phyloP scores from a whole-genome alignment of 2,329 filamentous ascomycete species.

The Aspergillus fijiensis region DNA sequence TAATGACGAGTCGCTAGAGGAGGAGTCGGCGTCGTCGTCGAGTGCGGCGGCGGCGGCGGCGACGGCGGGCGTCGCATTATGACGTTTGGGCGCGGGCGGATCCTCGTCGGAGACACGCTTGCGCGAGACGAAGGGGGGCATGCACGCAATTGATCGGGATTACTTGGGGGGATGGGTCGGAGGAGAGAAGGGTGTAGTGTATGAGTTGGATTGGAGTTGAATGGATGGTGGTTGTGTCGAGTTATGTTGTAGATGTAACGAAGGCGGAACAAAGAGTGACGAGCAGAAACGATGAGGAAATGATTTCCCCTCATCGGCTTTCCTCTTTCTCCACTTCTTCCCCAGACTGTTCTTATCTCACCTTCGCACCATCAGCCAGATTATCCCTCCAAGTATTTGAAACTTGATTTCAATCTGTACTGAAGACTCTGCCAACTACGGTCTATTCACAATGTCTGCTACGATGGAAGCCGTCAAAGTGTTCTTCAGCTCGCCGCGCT shows the following conservation, averaged over 20 bases:
- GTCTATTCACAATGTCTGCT: background rate
- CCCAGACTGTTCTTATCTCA: background rate
- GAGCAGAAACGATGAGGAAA: slow-evolving; percentile 4
- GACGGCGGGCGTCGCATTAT: slow-evolving; percentile 28
- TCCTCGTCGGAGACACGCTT: slow-evolving; percentile 42
- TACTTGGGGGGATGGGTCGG: slow-evolving; percentile 6
- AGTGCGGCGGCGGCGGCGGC: slow-evolving; percentile 20
- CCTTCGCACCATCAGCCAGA: background rate
- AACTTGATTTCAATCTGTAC: background rate
- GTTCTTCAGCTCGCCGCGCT: slow-evolving; percentile 78
- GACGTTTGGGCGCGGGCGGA: slow-evolving; percentile 37
- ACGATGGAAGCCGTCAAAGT: slow-evolving; percentile 58
- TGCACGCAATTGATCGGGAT: slow-evolving; percentile 24
- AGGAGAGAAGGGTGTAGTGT: slow-evolving; percentile 12
- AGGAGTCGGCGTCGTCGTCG: slow-evolving; percentile 27
- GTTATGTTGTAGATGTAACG: background rate
- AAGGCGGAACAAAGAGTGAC: slow-evolving; percentile 6
- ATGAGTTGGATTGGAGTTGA: background rate
- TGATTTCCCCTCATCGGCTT: background rate
- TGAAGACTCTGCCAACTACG: background rate
- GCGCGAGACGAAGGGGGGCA: slow-evolving; percentile 49
- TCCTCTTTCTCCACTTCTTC: slow-evolving; percentile 3
- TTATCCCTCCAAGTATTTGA: slow-evolving; percentile 1
- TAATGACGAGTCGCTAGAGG: slow-evolving; percentile 39
- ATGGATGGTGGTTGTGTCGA: background rate